Conservation (phyloP, 768 basidiomycete genomes). For the Xanthoconium stramineum region DNA sequence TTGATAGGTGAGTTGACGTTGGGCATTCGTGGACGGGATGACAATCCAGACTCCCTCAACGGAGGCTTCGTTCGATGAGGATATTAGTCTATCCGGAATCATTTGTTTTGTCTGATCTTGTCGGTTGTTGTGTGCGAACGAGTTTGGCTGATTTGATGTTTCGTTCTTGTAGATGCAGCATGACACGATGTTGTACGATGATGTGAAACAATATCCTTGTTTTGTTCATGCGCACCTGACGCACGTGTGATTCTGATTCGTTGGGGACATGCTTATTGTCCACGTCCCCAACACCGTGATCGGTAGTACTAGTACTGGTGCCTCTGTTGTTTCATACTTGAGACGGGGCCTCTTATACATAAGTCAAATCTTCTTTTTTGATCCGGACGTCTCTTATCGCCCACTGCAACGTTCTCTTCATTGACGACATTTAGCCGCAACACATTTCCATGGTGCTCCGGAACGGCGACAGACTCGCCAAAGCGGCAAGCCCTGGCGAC, state of each 20-base stretch:
- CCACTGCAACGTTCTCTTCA: neutral
- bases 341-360: too few relatives aligned
- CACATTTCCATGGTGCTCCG: conserved; percentile 4
- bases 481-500: neutral
- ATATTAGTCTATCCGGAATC: conserved; percentile 36
- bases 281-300: conserved; percentile 2
- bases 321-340: neutral
- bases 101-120: conserved; percentile 53
- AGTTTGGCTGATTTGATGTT: conserved; percentile 9
- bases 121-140: neutral
- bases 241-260: conserved; percentile 4
- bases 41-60: conserved; percentile 93
- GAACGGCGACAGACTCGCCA: conserved; percentile 3
- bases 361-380: neutral
- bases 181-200: conserved; percentile 12
- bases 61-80: conserved; percentile 68
- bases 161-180: conserved; percentile 5
- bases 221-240: neutral
- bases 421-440: neutral
- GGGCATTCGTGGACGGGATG: conserved; percentile 46
- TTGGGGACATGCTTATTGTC: neutral
- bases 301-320: conserved; percentile 1
- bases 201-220: conserved; percentile 5
- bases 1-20: conserved; percentile 39
- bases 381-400: neutral